Percentiles rank a stretch among this genome's conserved stretches.
Conservation (phyloP, 768 basidiomycete genomes). For the Pleurotus eryngii region DNA sequence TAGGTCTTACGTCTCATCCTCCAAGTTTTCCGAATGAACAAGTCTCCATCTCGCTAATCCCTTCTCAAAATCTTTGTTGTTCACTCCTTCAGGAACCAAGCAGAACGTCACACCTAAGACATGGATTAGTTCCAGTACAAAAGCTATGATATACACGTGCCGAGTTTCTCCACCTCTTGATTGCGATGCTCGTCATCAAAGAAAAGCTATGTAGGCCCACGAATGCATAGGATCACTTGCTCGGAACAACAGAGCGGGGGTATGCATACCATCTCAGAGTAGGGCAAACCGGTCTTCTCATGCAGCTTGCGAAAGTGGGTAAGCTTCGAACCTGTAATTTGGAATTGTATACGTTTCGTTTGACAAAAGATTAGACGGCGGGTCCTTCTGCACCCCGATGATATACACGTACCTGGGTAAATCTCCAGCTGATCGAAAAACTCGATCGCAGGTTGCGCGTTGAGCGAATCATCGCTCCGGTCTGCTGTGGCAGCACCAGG, state of each 20-base stretch:
- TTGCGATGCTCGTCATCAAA: conserved; percentile 74
- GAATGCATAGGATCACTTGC: too few relatives aligned
- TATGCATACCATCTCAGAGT: conserved; percentile 67
- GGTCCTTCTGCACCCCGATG: not conserved
- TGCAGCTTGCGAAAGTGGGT: conserved; percentile 77
- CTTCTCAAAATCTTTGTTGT: conserved; percentile 58
- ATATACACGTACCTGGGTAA: conserved; percentile 50
- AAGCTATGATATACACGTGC: conserved; percentile 25
- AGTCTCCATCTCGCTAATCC: conserved; percentile 70
- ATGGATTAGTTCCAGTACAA: not conserved
- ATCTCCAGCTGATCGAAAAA: conserved; percentile 75
- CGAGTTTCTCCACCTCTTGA: conserved; percentile 58
- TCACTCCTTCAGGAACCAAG: conserved; percentile 62
- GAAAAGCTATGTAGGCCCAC: conserved; percentile 39
- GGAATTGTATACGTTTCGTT: too few relatives aligned
- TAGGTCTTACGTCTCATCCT: not conserved
- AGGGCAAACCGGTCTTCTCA: conserved; percentile 70
- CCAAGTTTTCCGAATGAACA: not conserved
- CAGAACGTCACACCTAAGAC: conserved; percentile 74
- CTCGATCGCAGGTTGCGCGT: conserved; percentile 44
- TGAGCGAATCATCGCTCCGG: conserved; percentile 12
- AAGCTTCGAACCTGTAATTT: conserved; percentile 69
- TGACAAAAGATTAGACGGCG: not conserved
- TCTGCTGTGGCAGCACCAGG: not conserved
- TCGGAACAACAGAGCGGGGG: too few relatives aligned